Conservation (phyloP, 306 rosid species). For the Erythrophleum fordii region DNA sequence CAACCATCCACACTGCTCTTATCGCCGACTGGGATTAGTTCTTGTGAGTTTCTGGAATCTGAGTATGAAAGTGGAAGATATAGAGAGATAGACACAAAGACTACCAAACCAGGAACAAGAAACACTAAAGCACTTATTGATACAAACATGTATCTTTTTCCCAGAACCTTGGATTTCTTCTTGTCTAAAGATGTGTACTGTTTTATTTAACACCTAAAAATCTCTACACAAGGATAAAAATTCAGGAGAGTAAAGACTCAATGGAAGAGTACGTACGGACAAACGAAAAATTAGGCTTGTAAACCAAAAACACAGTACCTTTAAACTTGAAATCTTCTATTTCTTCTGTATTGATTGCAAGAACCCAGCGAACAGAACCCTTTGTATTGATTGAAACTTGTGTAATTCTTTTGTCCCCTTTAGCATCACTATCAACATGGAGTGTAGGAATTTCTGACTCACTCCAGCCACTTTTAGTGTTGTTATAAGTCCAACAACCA, state of each 20-base stretch:
- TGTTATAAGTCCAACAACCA: constrained; percentile 72
- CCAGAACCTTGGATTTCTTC: too few relatives aligned
- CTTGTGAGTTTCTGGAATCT: constrained; percentile 61
- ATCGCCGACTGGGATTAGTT: constrained; percentile 55
- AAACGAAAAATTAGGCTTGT: constrained; percentile 8
- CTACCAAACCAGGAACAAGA: background rate
- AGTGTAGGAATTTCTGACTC: constrained; percentile 75
- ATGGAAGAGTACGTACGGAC: background rate
- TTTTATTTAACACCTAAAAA: background rate
- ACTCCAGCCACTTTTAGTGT: constrained; percentile 64
- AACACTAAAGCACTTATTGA: background rate
- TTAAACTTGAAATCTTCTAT: constrained; percentile 68
- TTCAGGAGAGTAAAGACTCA: background rate
- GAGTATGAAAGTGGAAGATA: constrained; percentile 24
- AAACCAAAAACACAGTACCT: constrained; percentile 51
- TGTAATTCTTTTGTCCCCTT: constrained; percentile 56
- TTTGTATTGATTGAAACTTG: constrained; percentile 69
- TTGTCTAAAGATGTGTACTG: background rate
- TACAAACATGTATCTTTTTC: background rate
- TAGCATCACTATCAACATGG: constrained; percentile 48
- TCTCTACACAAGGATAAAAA: background rate
- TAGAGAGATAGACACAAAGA: background rate
- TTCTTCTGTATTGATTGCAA: constrained; percentile 77
- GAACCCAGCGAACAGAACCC: constrained; percentile 86
- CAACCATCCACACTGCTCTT: constrained; percentile 68